Conservation (phyloP, 2,329 filamentous ascomycete species). For the Magnaporthiopsis rhizophila region DNA sequence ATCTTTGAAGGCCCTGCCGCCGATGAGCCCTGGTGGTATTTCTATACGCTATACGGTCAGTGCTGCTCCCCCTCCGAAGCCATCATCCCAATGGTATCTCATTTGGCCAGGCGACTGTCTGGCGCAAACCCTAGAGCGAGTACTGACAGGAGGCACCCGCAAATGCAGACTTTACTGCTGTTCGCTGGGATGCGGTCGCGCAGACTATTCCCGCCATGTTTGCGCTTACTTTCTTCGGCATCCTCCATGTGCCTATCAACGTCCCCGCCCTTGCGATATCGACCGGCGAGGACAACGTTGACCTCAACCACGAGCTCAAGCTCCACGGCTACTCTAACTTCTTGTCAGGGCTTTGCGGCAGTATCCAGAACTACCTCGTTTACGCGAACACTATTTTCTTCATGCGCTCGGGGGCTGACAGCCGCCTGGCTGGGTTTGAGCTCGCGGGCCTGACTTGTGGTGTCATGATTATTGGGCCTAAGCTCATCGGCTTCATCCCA, state of each 20-base stretch:
- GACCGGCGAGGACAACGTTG: constrained; percentile 83
- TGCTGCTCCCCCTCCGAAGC: constrained; percentile 12
- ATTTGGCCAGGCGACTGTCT: too few relatives aligned
- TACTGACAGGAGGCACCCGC: neutral
- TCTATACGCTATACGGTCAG: constrained; percentile 90
- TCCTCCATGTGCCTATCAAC: constrained; percentile 96
- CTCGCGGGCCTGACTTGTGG: constrained; percentile 72
- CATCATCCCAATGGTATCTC: constrained; percentile 13
- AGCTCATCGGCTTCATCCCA: constrained; percentile 86
- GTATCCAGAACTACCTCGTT: constrained; percentile 93
- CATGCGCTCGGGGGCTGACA: constrained; percentile 85
- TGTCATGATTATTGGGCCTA: constrained; percentile 78
- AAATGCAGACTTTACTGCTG: constrained; percentile 65
- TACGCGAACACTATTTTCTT: constrained; percentile 98
- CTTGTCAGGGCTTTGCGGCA: constrained; percentile 76
- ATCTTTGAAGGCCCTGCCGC: constrained; percentile 81
- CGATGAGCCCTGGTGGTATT: constrained; percentile 92
- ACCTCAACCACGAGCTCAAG: constrained; percentile 84
- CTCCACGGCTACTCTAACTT: constrained; percentile 92
- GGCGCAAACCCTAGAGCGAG: neutral
- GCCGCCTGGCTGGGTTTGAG: constrained; percentile 75
- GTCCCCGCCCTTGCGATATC: constrained; percentile 88
- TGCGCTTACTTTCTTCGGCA: constrained; percentile 92
- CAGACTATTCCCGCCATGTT: constrained; percentile 91
- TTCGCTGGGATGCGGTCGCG: constrained; percentile 76